A percentile compares a stretch with the other conserved stretches of the same genome.
Evolutionary conservation across 805 yeast genomes (phyloP).

Genomic region (Ogataea trehalophila): DNA sequence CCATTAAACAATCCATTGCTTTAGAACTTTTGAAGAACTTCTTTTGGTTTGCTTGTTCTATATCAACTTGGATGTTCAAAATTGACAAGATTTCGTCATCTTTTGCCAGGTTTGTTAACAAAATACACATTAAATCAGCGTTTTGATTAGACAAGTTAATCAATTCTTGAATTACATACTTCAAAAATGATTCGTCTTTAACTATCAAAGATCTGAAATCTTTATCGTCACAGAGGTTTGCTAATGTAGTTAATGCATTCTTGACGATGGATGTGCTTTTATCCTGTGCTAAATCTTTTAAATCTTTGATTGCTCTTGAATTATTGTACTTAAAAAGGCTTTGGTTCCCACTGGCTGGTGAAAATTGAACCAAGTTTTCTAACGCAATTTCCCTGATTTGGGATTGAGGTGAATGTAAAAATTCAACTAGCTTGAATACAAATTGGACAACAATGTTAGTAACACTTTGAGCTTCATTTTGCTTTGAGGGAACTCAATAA

Average conservation of each 20-base stretch:
- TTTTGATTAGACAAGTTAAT: constrained; percentile 53
- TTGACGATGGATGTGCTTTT: constrained; percentile 50
- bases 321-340: constrained; percentile 66
- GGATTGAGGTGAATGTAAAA: constrained; percentile 76
- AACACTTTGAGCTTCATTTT: too few species aligned
- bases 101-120: constrained; percentile 83
- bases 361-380: constrained; percentile 76
- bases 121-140: constrained; percentile 79
- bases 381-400: constrained; percentile 80
- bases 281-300: constrained; percentile 55
- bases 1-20: constrained; percentile 78
- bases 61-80: constrained; percentile 35
- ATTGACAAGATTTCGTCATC: constrained; percentile 56
- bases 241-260: constrained; percentile 73
- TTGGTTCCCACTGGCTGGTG: constrained; percentile 56
- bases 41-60: constrained; percentile 34
- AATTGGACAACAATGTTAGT: neutral
- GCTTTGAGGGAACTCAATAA: too few species aligned
- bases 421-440: constrained; percentile 51
- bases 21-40: constrained; percentile 49
- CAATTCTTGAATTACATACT: constrained; percentile 44
- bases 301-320: constrained; percentile 64
- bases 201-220: constrained; percentile 61
- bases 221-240: constrained; percentile 73
- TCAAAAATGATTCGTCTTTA: constrained; percentile 54